Base-by-base conservation (phyloP, 2,329 filamentous ascomycete genomes). In the Claviceps pusilla region DNA sequence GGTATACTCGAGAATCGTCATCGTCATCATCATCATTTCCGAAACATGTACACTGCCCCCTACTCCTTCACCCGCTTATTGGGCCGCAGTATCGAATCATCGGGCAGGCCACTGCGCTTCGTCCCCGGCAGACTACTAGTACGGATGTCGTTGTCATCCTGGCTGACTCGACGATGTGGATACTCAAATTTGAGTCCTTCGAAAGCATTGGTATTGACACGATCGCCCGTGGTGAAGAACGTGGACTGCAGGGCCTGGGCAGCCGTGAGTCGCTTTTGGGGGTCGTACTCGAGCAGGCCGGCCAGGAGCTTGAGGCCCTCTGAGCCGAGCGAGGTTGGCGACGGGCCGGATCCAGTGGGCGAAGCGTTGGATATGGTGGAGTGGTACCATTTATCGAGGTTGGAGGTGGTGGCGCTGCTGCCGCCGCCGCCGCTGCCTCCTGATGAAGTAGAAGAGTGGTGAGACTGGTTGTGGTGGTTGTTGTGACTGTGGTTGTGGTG, bases 61-160 rank as follows among this genome's bases (percentile, higher is more conserved):
- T 61, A 69, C 35, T 84, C 82, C 65, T 84, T 86, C 24, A 83
- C 60, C 56, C 82, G 72, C 70, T 86, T 86, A 4, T 71, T 70
- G 0, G 80, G 79, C 41, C 82, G 69, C 48, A 83, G 73, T n/a
- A 94, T 64, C 19, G 73, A 73, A 52, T 96, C 91, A 64, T 97
- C 91, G 0, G 86, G 86, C 45, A 95, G 65, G 0, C 87, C 91
- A 59, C 86, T 91, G 56, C 90, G 76, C 72, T 97, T 97, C 0
- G 90, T 95, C 0, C 91, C 93, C 0, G 91, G 89, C 41, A 96
- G 69, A 67, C 89, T 95, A 47, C 84, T 84, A 0, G 87, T 90
- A n/a, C 88, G 77, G 55, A 97, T 96, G 68, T 97, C 93, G 62
- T 95, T 95, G 66, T 96, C 89, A 64, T 98, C 93, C 62, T 94